Base-by-base conservation (phyloP, 192 early-diverging fungal species). In the Helicostylum pulchrum region DNA sequence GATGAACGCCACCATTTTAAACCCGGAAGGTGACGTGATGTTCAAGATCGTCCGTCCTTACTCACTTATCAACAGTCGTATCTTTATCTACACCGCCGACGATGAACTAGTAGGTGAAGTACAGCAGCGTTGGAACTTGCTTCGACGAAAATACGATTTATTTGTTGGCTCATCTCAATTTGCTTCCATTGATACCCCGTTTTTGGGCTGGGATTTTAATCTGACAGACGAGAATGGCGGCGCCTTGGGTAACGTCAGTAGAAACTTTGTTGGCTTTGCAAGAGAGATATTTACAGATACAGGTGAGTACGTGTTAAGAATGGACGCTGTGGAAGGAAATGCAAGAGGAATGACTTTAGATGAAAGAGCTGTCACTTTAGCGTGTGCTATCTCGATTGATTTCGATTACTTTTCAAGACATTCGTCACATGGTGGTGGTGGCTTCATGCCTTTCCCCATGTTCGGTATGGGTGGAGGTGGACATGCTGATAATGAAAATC, bases 341-440 rank as follows among this genome's bases (percentile, higher is more conserved):
- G 66, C 62, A 42, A 70, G 83, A 52, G 82, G 75, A 21, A 54
- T 91, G 70, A 82, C 85, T 0, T 72, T 92, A 21, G 92, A 94
- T 72, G 83, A 92, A 59, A 84, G 92, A 26, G 92, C 92, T 2
- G 84, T 94, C 2, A 85, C 86, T 30, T 76, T 96, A 52, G 89
- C 88, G 0, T 87, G 86, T 52, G 94, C 92, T 62, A 80, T 94
- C 57, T 87, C 87, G 15, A 90, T 93, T 52, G 94, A 95, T 64
- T 87, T 92, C 68, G 93, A 95, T 70, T 95, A 93, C 72, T 95
- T 93, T 74, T 86, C 81, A 32, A 70, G 90, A 45, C 90, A 92
- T 63, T 90, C 87, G 5, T 67, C 58, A 2, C 71, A 79, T 67
- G 83, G 79, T 51, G 23, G 70, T 31, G 76, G 73, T 14, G 76